Conservation (phyloP, 352 stramenopile species). For the Phytophthora tentaculata region DNA sequence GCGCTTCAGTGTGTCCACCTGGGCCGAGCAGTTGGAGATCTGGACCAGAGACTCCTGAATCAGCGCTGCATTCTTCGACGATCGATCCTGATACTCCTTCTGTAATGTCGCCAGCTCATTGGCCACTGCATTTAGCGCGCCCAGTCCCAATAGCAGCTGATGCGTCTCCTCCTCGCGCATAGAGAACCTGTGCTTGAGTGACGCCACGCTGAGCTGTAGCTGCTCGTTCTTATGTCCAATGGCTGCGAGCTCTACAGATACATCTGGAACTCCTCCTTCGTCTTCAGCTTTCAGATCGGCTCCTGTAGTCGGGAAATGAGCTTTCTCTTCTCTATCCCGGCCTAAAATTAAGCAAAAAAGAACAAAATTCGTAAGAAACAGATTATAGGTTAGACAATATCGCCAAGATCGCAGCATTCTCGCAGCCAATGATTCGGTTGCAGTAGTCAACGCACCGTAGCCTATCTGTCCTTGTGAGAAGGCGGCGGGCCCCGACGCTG, state of each 20-base stretch:
- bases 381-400: background rate
- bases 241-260: slow-evolving; percentile 30
- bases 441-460: slow-evolving; percentile 9
- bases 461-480: background rate
- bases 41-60: slow-evolving; percentile 60
- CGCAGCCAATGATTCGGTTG: background rate
- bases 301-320: slow-evolving; percentile 1
- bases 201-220: slow-evolving; percentile 46
- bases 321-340: slow-evolving; percentile 18
- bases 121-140: slow-evolving; percentile 45
- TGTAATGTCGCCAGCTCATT: slow-evolving; percentile 49
- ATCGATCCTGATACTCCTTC: slow-evolving; percentile 52
- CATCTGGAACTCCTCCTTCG: slow-evolving; percentile 10
- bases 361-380: background rate
- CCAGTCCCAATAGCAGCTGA: slow-evolving; percentile 42
- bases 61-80: slow-evolving; percentile 51
- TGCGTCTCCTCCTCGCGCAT: slow-evolving; percentile 45
- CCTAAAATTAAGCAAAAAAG: slow-evolving; percentile 10
- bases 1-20: slow-evolving; percentile 51
- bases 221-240: slow-evolving; percentile 50
- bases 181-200: slow-evolving; percentile 47
- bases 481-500: background rate
- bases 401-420: background rate
- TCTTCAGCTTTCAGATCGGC: background rate
- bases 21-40: slow-evolving; percentile 57